Conservation (phyloP, 2,329 filamentous ascomycete species). For the Pseudocercospora fuligena region DNA sequence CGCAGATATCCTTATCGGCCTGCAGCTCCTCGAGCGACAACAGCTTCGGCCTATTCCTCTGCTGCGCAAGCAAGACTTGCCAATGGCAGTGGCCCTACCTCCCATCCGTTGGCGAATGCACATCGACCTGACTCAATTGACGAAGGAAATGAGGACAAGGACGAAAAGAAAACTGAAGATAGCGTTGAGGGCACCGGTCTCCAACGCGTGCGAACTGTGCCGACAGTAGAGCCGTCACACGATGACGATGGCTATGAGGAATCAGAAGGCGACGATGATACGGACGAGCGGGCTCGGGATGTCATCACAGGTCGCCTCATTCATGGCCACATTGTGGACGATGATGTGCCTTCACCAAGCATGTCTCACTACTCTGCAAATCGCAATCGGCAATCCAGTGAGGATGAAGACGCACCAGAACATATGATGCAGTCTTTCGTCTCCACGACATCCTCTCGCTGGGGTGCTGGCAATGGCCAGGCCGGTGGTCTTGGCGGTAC, state of each 20-base stretch:
- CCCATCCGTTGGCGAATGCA: slow-evolving; percentile 39
- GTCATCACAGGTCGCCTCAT: slow-evolving; percentile 90
- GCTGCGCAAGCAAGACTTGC: slow-evolving; percentile 30
- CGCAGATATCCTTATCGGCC: slow-evolving; percentile 17
- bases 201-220: slow-evolving; percentile 33
- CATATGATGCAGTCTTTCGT: slow-evolving; percentile 83
- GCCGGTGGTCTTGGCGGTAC: slow-evolving; percentile 74
- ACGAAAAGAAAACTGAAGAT: slow-evolving; percentile 7
- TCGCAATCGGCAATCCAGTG: slow-evolving; percentile 49
- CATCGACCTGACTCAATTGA: slow-evolving; percentile 38
- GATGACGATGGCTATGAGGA: slow-evolving; percentile 43
- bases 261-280: slow-evolving; percentile 40
- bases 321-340: slow-evolving; percentile 90
- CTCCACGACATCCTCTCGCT: slow-evolving; percentile 76
- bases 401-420: slow-evolving; percentile 66
- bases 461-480: slow-evolving; percentile 45
- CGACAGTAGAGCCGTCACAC: slow-evolving; percentile 32
- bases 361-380: slow-evolving; percentile 65
- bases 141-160: slow-evolving; percentile 10
- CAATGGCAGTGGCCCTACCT: slow-evolving; percentile 36
- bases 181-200: slow-evolving; percentile 18
- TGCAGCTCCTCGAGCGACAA: slow-evolving; percentile 26
- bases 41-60: slow-evolving; percentile 24
- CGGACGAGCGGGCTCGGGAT: slow-evolving; percentile 70
- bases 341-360: slow-evolving; percentile 78